Base-by-base conservation (phyloP, 345 rosid species). In the Gossypium australe region DNA sequence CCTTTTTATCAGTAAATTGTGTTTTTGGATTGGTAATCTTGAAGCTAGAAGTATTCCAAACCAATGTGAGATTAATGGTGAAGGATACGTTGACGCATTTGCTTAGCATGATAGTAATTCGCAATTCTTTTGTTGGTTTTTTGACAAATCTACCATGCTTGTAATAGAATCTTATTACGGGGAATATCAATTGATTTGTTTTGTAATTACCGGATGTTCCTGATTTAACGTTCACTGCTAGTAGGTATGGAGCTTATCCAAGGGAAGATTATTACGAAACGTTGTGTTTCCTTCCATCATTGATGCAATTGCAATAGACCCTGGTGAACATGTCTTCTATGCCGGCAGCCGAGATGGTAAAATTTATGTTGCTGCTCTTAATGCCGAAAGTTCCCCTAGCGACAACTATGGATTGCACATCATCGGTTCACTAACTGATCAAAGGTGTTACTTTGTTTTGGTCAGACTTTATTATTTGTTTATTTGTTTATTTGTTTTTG, bases 301-400 rank as follows among this genome's bases (percentile, higher is more conserved):
- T 75, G 90, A 91, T 85, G 86, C 93, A 62, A 77, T 95, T 65
- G 88, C 88, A 12, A 76, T 95, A 80, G 96, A 93, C 77, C 97
- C 99, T 78, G 90, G 87, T 20, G 94, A 91, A 77, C 81, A 81
- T 78, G 87, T 90, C 70, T 93, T 95, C 80, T 91, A 89, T 87
- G 99, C 97, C 65, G 99, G 98, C 64, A 70, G 91, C 56, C 83
- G 80, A 78, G 98, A 93, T 82, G 92, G 99, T 27, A 85, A 84
- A 67, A 90, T 93, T 73, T 88, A 93, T 70, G 62, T 95, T 25
- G 92, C 88, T 71, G 92, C 92, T 9, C 84, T 93, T 64, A 79
- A 82, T 78, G 86, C 90, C 47, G 88, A 83, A 77, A 82, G 89
- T 75, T 75, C 83, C 41, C 81, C 86, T 0, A 62, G 47, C 67